A percentile compares a stretch with the other conserved stretches of the same genome.
Evolutionary conservation across 768 basidiomycete species (phyloP).

Genomic region (Mrakia hoshinonis): DNA sequence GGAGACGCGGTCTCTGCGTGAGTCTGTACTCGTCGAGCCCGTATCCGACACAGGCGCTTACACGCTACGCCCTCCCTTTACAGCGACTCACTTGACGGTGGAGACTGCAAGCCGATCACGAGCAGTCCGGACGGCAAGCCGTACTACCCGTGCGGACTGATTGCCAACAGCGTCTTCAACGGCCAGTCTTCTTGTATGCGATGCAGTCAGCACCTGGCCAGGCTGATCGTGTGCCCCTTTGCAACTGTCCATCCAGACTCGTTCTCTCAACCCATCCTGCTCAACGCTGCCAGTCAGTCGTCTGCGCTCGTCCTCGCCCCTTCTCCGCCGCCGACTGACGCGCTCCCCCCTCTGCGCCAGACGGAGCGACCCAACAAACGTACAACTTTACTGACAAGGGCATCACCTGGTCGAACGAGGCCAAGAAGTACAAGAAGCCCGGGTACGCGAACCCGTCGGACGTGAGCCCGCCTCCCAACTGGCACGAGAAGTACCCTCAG

Average conservation of each 20-base stretch:
- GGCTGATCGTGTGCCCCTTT: background rate
- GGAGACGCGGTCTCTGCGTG: conserved; percentile 53
- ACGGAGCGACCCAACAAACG: conserved; percentile 40
- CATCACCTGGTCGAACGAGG: conserved; percentile 94
- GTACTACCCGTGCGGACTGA: conserved; percentile 91
- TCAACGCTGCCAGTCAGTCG: conserved; percentile 49
- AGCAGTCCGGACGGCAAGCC: conserved; percentile 46
- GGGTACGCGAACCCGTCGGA: conserved; percentile 54
- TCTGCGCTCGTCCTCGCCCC: conserved; percentile 14
- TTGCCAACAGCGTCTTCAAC: conserved; percentile 95
- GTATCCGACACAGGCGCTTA: background rate
- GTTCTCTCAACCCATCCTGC: conserved; percentile 55
- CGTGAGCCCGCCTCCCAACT: conserved; percentile 89
- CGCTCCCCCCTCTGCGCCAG: conserved; percentile 21
- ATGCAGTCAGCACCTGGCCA: background rate
- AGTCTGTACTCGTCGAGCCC: conserved; percentile 23
- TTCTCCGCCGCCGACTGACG: background rate
- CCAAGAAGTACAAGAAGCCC: conserved; percentile 69
- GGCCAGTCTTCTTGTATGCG: conserved; percentile 42
- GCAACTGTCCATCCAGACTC: conserved; percentile 53
- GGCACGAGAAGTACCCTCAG: conserved; percentile 63
- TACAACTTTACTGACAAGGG: conserved; percentile 68
- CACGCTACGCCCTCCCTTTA: background rate
- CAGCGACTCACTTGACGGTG: conserved; percentile 40
- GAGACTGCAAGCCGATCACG: conserved; percentile 86